A percentile compares a stretch with the other conserved stretches of the same genome.
These are phyloP conservation scores for Fomitopsis schrenkii DNA, from an alignment of 1,284 basidiomycete species.

Conservation along the genomic window DNA sequence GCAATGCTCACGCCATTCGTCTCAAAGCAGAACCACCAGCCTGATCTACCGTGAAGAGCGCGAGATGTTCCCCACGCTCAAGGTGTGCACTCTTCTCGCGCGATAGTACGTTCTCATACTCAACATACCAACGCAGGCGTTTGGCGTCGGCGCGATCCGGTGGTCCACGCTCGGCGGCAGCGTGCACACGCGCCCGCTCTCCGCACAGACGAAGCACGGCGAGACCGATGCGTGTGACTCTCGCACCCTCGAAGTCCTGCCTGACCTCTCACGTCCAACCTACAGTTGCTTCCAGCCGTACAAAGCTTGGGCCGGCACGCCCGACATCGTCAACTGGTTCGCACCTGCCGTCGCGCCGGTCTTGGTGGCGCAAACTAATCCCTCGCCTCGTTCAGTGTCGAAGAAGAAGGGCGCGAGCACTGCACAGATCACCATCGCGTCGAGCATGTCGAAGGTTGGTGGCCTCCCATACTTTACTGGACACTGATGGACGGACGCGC, in stretches of 20 bases:
- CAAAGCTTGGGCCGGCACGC: conserved; percentile 10
- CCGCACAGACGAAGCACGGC: conserved; percentile 19
- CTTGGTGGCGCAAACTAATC: too few species aligned
- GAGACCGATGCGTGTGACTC: conserved; percentile 17
- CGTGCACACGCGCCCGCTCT: conserved; percentile 31
- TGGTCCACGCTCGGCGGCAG: conserved; percentile 40
- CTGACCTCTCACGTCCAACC: neutral
- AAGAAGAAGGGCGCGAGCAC: conserved; percentile 29
- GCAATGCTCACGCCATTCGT: conserved; percentile 44
- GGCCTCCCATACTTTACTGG: too few species aligned
- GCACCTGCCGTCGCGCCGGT: too few species aligned
- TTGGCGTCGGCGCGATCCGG: conserved; percentile 36
- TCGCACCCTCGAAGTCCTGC: too few species aligned
- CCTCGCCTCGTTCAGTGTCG: conserved; percentile 20
- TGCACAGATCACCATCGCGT: conserved; percentile 33
- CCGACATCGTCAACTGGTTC: conserved; percentile 12
- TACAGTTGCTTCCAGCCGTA: conserved; percentile 15
- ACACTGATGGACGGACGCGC: neutral
- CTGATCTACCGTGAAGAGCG: conserved; percentile 46
- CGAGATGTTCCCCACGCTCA: conserved; percentile 43
- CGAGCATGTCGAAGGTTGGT: conserved; percentile 31
- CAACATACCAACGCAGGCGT: conserved; percentile 11
- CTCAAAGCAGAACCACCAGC: conserved; percentile 49
- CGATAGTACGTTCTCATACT: neutral
- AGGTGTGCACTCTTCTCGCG: conserved; percentile 10